phyloP scores from a whole-genome alignment of 2,329 filamentous ascomycete genomes.

The Ambrosiella beaveri region DNA sequence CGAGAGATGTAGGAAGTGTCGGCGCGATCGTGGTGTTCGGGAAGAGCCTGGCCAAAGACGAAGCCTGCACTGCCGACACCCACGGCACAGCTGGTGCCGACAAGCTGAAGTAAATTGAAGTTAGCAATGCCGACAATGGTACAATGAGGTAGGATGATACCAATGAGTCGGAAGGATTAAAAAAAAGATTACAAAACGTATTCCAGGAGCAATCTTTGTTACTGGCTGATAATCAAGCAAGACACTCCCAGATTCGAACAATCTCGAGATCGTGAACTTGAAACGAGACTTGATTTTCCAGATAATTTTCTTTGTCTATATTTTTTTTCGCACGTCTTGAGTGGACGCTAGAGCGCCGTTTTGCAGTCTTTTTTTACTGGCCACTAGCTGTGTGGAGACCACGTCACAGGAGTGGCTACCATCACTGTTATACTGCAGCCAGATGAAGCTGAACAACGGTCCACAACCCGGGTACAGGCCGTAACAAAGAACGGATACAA shows the following conservation, averaged over 20 bases:
- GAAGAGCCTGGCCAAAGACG: constrained; percentile 36
- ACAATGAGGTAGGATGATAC: background rate
- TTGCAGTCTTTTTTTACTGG: background rate
- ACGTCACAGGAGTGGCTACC: background rate
- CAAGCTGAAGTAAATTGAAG: constrained; percentile 26
- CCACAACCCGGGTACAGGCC: background rate
- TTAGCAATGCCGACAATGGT: background rate
- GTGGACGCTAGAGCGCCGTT: constrained; percentile 1
- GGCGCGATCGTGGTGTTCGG: constrained; percentile 17
- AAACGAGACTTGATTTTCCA: background rate
- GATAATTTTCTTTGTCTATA: background rate
- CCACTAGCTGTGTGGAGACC: background rate
- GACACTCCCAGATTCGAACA: too few relatives aligned
- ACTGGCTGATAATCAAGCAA: too few relatives aligned
- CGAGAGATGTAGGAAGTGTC: constrained; percentile 9
- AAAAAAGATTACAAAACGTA: background rate
- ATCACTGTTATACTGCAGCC: background rate
- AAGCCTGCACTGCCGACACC: constrained; percentile 42
- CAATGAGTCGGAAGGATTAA: background rate
- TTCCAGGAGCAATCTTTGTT: too few relatives aligned
- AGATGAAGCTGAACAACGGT: background rate
- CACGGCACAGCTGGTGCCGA: constrained; percentile 43
- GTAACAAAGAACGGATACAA: background rate
- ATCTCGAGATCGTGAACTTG: background rate
- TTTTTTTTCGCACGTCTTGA: constrained; percentile 1